Evolutionary conservation across 208 protist genomes (phyloP).

Genomic region (Leishmania lainsoni): DNA sequence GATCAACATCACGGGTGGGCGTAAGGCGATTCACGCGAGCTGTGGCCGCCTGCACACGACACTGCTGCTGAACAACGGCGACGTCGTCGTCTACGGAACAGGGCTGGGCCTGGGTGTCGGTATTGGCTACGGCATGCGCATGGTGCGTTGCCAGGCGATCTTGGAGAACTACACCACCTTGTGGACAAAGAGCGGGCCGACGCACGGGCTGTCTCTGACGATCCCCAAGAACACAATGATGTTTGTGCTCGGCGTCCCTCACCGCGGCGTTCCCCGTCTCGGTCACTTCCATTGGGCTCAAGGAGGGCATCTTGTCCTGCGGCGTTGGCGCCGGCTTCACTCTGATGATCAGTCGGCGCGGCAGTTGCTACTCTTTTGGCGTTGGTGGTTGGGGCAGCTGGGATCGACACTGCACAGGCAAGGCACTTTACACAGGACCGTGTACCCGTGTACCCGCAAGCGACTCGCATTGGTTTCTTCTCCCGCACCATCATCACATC

Average conservation of each 20-base stretch:
- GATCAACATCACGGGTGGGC: slow-evolving; percentile 44
- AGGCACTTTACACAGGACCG: slow-evolving; percentile 60
- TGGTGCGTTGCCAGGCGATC: slow-evolving; percentile 61
- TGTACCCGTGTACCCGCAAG: slow-evolving; percentile 67
- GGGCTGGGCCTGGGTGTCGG: slow-evolving; percentile 71
- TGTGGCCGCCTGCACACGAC: slow-evolving; percentile 79
- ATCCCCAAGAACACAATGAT: slow-evolving; percentile 64
- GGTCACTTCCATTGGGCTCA: slow-evolving; percentile 44
- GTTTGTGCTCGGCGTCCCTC: slow-evolving; percentile 63
- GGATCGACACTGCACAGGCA: slow-evolving; percentile 48
- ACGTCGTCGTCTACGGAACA: slow-evolving; percentile 72
- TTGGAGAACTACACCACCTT: slow-evolving; percentile 74
- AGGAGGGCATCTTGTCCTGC: slow-evolving; percentile 72
- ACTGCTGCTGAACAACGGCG: slow-evolving; percentile 62
- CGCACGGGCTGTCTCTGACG: slow-evolving; percentile 72
- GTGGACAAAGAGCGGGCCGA: slow-evolving; percentile 46
- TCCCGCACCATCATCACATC: slow-evolving; percentile 52
- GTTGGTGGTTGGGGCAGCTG: slow-evolving; percentile 81
- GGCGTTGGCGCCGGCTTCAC: slow-evolving; percentile 78
- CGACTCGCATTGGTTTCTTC: slow-evolving; percentile 70
- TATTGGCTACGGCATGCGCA: slow-evolving; percentile 63
- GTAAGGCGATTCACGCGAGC: slow-evolving; percentile 54
- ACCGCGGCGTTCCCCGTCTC: slow-evolving; percentile 54
- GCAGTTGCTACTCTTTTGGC: slow-evolving; percentile 71
- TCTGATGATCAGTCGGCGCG: slow-evolving; percentile 67